Evolutionary conservation across 192 early-diverging fungal species (phyloP), one percentile per base, ranked within the genome.

Genomic region (Umbelopsis vinacea): DNA sequence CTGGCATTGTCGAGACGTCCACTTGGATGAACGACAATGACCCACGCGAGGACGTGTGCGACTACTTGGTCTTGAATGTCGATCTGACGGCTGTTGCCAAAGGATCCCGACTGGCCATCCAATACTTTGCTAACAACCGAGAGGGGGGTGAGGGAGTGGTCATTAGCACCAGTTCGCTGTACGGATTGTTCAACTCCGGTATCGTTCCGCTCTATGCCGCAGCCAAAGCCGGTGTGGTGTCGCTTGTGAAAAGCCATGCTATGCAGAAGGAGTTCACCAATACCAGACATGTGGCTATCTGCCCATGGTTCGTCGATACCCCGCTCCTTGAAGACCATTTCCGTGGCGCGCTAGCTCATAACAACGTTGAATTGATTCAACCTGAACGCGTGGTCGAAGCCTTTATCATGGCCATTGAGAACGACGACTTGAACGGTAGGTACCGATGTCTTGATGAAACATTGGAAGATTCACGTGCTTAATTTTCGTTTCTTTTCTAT

Each of bases 361-460:
- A 19, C 19, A 37, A 38, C 5, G n/a, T 63, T 17, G 29, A 6
- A 10, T 19, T 63, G 33, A 63, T 63, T 0, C 57, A 29, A 17
- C 57, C 24, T 11, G 57, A 63, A 6, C 29, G 12, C 15, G 57
- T 63, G 15, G 33, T 63, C 17, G 33, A 63, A 17, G 57, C 57
- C 15, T 63, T 63, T 17, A 11, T 63, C 23, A 26, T 19, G 17
- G 57, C 57, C 4, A 63, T 63, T 38, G 57, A 63, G 26, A 35
- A 63, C 33, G 57, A 63, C n/a, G n/a, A 29, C 11, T 35, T 63
- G 57, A 63, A 63, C 29, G 57, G 57, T 63, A 60, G 55, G 26
- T 0, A 11, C 26, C 4, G n/a, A 22, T 35, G 24, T 4, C 10
- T 26, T 35, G 35, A 1, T 19, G 52, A 22, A 54, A 11, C 52